Evolutionary conservation across 2,329 filamentous ascomycete genomes (phyloP).

Genomic region (Alternaria sp.): DNA sequence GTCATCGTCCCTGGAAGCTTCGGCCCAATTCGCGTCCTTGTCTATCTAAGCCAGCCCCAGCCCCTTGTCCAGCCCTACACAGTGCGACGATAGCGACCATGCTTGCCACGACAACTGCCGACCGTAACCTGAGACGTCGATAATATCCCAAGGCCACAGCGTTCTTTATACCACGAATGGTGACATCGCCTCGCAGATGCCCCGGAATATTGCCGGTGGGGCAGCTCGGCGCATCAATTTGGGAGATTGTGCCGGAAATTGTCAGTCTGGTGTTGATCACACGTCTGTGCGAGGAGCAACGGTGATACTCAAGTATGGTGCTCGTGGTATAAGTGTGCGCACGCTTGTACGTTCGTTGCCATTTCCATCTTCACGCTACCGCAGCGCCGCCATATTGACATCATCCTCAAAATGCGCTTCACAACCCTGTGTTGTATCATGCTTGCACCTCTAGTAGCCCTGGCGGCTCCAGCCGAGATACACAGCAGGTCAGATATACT

Average conservation of each 20-base stretch:
- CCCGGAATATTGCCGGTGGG: constrained; percentile 13
- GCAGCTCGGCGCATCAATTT: constrained; percentile 3
- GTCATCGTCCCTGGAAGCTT: background rate
- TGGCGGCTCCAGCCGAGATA: constrained; percentile 21
- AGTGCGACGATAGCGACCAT: background rate
- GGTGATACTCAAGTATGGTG: background rate
- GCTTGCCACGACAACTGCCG: constrained; percentile 6
- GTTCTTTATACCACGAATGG: background rate
- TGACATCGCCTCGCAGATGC: background rate
- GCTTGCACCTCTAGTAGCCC: constrained; percentile 16
- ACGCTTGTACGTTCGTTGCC: background rate
- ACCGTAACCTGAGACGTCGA: background rate
- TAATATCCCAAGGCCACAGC: background rate
- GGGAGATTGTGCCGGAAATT: constrained; percentile 4
- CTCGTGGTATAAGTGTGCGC: background rate
- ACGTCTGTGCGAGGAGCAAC: background rate
- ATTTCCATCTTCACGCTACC: background rate
- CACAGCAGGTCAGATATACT: constrained; percentile 3
- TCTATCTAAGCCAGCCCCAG: background rate
- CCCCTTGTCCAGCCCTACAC: background rate
- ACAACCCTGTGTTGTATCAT: constrained; percentile 18
- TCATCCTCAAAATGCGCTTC: constrained; percentile 24
- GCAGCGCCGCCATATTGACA: background rate
- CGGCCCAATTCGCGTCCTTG: background rate
- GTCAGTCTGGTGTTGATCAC: background rate